Evolutionary conservation across 495 filamentous ascomycete species (phyloP).

Genomic region (Podospora pseudoanserina): DNA sequence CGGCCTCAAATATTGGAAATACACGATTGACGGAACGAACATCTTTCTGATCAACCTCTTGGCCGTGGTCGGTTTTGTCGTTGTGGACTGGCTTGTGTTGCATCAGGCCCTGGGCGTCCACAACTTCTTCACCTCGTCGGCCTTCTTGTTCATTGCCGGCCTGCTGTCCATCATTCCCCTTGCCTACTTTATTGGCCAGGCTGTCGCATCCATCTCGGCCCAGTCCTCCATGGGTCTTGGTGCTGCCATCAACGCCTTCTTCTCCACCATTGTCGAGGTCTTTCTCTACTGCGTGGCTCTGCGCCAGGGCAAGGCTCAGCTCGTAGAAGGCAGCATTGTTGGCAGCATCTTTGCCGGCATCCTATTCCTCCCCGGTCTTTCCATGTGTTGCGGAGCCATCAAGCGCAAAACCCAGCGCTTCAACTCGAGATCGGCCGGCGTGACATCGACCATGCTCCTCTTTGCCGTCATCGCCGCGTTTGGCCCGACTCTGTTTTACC

Average conservation of each 20-base stretch:
- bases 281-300: constrained; percentile 96
- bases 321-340: constrained; percentile 95
- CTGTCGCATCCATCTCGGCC: constrained; percentile 97
- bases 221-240: constrained; percentile 99
- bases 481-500: constrained; percentile 96
- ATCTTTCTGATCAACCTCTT: constrained; percentile 98
- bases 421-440: constrained; percentile 94
- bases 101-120: constrained; percentile 61
- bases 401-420: constrained; percentile 98
- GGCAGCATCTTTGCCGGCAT: constrained; percentile 98
- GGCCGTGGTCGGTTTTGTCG: constrained; percentile 82
- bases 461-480: constrained; percentile 98
- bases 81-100: constrained; percentile 85
- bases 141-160: constrained; percentile 78
- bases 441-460: constrained; percentile 96
- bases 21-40: constrained; percentile 96
- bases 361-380: constrained; percentile 91
- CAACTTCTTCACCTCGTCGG: constrained; percentile 69
- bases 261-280: constrained; percentile 97
- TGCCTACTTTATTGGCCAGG: constrained; percentile 99
- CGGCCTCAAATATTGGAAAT: constrained; percentile 96
- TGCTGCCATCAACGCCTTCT: constrained; percentile 97
- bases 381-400: constrained; percentile 98
- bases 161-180: constrained; percentile 91
- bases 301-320: constrained; percentile 82